Evolutionary conservation across 106 monocot species (phyloP), one percentile per base, ranked within the genome.

Genomic region (Narthecium ossifragum): DNA sequence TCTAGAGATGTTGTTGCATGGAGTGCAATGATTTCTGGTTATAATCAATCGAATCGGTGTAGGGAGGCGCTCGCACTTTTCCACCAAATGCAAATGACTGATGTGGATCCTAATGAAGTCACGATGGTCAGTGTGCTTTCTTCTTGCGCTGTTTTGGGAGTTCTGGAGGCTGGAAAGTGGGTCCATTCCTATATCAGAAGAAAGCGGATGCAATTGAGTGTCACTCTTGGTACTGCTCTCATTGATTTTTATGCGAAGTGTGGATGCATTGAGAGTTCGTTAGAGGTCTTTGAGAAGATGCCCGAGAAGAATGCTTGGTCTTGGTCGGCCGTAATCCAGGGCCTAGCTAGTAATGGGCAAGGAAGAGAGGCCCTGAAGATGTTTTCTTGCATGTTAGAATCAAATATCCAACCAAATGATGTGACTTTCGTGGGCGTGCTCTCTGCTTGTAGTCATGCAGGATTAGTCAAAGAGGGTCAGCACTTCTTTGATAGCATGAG

Each of bases 21-120:
- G 85, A 85, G 79, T 30, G 85, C 85, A 5, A 79, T 85, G 90
- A 85, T 91, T 26, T 82, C 81, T 0, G 81, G 81, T 45, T 90
- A 90, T 26, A 59, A 28, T n/a, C 75, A 85, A 23, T 48, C 56
- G 2, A 71, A 63, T 49, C 53, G 22, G 21, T 76, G 74, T 26
- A 75, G 31, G 56, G 78, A 85, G 53, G 85, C 84, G 0, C 81
- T 90, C 47, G 60, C 61, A 37, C 62, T 90, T 33, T 90, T 90
- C 71, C 62, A 76, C 34, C 47, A 53, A 21, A 81, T 90, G 81
- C 82, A 77, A 21, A 46, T 46, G 24, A 66, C 55, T 9, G 26
- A 58, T 28, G 75, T 85, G 2, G 76, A 85, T n/a, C 85, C 85
- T 0, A 85, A 90, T 37, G 81, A 90, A 37, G 83, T 83, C 4